Base-by-base conservation (phyloP, 306 rosid genomes). In the Myrica gale region DNA sequence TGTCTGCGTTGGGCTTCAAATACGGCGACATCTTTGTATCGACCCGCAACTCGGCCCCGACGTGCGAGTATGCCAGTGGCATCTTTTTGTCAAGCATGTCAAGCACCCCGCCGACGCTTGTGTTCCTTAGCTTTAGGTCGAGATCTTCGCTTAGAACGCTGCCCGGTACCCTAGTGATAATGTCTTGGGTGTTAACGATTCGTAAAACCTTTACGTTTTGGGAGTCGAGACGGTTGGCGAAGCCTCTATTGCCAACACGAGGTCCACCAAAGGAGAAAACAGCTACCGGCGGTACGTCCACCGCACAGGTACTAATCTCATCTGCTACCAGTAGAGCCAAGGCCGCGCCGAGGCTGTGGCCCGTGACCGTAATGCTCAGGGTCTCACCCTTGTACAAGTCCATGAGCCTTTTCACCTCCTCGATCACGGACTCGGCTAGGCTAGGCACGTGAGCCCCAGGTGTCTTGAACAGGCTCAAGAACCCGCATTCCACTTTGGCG, bases 221-320 rank as follows among this genome's bases (percentile, higher is more conserved):
- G 0, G 44, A 37, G 0, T 73, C 73, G 0, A 96, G 63, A 0
- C 87, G 72, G 2, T 90, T 71, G 1, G 96, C 91, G 2, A 92
- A 92, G 2, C 74, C 82, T 20, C 78, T 85, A 82, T 96, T 96
- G 0, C 99, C 98, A 0, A 90, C 99, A 0, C 96, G 87, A 9
- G 99, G 99, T 4, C 99, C 98, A 0, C 99, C 99, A 7, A 96
- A 96, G 0, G 98, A 92, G 63, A 92, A 89, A 0, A 90, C 99
- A 0, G 98, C 99, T 74, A 92, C 93, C 0, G 96, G 93, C 0
- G 97, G 93, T 23, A 82, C 81, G 3, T 81, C 55, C 0, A 78
- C 7, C 0, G 71, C 60, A 1, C 93, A 84, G 0, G 81, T 80
- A 79, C 90, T 86, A 0, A 96, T 81, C 53, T 92, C 99, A 0